These are phyloP conservation scores for Ettlia oleoabundans DNA, from an alignment of 139 green algal species.

Conservation along the genomic window DNA sequence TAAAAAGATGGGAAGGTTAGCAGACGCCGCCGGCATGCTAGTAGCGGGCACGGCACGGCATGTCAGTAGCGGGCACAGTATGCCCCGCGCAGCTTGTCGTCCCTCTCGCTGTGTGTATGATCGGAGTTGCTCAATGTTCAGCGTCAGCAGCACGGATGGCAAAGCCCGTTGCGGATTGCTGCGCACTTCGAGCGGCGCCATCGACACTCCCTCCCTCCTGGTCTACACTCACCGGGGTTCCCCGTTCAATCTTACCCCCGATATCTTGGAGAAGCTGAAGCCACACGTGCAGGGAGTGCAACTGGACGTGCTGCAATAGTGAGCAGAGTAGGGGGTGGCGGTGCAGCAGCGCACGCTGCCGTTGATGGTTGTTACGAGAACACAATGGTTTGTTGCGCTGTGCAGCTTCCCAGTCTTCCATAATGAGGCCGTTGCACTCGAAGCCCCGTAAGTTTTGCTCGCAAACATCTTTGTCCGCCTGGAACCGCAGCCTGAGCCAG, in stretches of 20 bases:
- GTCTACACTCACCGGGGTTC: constrained; percentile 63
- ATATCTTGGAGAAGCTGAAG: constrained; percentile 60
- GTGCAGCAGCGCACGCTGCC: no score
- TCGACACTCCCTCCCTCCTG: constrained; percentile 60
- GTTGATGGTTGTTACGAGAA: no score
- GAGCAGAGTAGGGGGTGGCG: no score
- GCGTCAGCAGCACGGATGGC: constrained; percentile 1
- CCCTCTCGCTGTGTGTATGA: neutral
- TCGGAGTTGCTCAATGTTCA: neutral
- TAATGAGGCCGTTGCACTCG: no score
- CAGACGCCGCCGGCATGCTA: no score
- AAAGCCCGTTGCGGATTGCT: constrained; percentile 27
- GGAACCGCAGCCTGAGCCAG: constrained; percentile 55
- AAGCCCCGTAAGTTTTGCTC: no score
- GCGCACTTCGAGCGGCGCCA: neutral
- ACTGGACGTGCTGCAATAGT: constrained; percentile 69
- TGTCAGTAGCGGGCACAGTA: no score
- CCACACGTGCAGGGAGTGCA: constrained; percentile 47
- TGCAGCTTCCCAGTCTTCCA: no score
- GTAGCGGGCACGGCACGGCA: no score
- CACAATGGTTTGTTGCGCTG: no score
- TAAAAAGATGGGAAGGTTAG: no score
- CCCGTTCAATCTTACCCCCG: constrained; percentile 59
- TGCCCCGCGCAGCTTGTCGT: neutral
- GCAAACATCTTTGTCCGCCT: neutral